phyloP scores from a whole-genome alignment of 2,329 filamentous ascomycete genomes.

The Ophiostoma triangulosporum region DNA sequence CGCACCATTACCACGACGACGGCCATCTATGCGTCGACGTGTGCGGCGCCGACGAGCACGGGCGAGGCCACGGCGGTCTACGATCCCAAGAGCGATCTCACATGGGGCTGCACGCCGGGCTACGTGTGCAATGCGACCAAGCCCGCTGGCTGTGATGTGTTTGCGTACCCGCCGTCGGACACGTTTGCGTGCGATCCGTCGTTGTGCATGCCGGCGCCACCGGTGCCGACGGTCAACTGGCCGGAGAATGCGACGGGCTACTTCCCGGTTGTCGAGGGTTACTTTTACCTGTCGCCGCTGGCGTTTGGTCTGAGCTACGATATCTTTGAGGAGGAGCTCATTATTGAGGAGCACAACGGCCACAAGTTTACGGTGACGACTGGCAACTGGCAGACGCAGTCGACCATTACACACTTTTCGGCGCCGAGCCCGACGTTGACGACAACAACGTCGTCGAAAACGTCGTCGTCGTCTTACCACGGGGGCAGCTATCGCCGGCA shows the following conservation, averaged over 20 bases:
- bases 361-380: constrained; percentile 31
- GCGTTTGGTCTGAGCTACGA: constrained; percentile 50
- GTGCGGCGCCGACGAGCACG: constrained; percentile 28
- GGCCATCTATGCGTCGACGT: constrained; percentile 23
- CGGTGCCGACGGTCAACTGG: constrained; percentile 28
- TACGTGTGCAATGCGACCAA: constrained; percentile 39
- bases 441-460: neutral
- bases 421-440: constrained; percentile 12
- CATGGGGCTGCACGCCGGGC: constrained; percentile 41
- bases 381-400: constrained; percentile 41
- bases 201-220: constrained; percentile 32
- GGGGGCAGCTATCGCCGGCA: neutral
- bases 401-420: constrained; percentile 30
- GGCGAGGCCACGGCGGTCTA: constrained; percentile 16
- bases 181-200: constrained; percentile 32
- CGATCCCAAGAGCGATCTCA: constrained; percentile 26
- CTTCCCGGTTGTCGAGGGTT: constrained; percentile 39
- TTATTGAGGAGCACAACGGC: constrained; percentile 24
- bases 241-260: constrained; percentile 30
- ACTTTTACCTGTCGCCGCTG: constrained; percentile 51
- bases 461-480: neutral
- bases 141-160: constrained; percentile 37
- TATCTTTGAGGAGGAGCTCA: constrained; percentile 39
- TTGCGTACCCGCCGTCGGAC: constrained; percentile 30
- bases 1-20: constrained; percentile 3